Conservation (phyloP, 768 basidiomycete species). For the Leccinum longicurvipes region DNA sequence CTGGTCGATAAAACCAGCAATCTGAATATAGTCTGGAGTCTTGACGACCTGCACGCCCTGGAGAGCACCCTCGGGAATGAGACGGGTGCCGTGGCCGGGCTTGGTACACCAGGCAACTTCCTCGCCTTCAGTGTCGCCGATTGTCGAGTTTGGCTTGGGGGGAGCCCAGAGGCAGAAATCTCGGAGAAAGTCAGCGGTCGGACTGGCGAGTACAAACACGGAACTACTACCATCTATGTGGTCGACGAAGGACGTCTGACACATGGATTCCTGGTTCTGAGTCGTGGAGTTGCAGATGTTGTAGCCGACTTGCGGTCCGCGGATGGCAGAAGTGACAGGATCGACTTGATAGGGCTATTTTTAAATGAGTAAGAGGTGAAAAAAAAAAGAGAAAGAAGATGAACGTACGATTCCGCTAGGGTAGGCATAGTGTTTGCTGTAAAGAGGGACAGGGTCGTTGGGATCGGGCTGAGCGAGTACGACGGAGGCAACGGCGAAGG, state of each 20-base stretch:
- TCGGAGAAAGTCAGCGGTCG: slow-evolving; percentile 19
- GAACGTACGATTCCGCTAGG: slow-evolving; percentile 42
- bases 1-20: slow-evolving; percentile 69
- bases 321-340: slow-evolving; percentile 34
- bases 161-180: slow-evolving; percentile 74
- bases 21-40: slow-evolving; percentile 57
- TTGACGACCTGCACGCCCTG: slow-evolving; percentile 61
- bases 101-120: slow-evolving; percentile 81
- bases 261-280: slow-evolving; percentile 55
- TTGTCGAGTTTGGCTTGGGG: slow-evolving; percentile 43
- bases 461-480: slow-evolving; percentile 34
- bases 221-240: slow-evolving; percentile 37
- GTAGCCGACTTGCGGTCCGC: slow-evolving; percentile 63
- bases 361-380: neutral
- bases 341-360: slow-evolving; percentile 53
- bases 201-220: neutral
- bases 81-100: slow-evolving; percentile 63
- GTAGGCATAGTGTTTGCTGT: slow-evolving; percentile 43
- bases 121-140: slow-evolving; percentile 65
- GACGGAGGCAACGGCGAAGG: slow-evolving; percentile 31
- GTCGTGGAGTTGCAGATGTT: slow-evolving; percentile 69
- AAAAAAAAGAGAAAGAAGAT: neutral
- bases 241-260: slow-evolving; percentile 72
- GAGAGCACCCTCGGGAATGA: slow-evolving; percentile 66
- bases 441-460: slow-evolving; percentile 46